Evolutionary conservation across 1,284 basidiomycete genomes (phyloP), one percentile per base, ranked within the genome.

Genomic region (Laetiporus sulphureus): DNA sequence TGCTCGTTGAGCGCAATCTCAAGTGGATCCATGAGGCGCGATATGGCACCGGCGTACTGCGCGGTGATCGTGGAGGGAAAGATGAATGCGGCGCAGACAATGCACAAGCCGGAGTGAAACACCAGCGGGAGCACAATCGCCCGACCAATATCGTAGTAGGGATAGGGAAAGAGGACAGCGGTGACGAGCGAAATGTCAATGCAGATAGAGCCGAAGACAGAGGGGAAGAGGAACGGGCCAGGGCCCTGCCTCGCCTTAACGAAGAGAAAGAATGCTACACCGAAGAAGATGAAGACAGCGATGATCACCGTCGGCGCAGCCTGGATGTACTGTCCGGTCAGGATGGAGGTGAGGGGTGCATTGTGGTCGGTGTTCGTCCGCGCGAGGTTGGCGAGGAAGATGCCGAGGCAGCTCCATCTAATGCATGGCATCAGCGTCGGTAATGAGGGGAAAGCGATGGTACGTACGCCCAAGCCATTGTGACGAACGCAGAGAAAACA

Each of bases 11-110:
- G 66, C 1, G 73, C 66, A 2, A 59, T 61, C 13, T 66, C 53
- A 10, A 87, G 61, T 1, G 82, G 79, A 3, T 59, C 55, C 12
- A 88, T 58, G 1, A 82, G 73, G 3, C 52, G 64, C 34, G 71
- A 65, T 2, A 88, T 63, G 4, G 72, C 65, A 19, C 61, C 65
- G 2, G 77, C 75, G 53, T 83, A 88, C 40, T 73, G 67, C 0
- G 80, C 65, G 4, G 84, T 83, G 38, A 84, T 69, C 0, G 81
- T 78, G 5, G 70, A 69, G 0, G 86, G 86, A 57, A 87, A 88
- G 37, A 90, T 63, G 36, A 75, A 29, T 5, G 77, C 57, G 5
- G 80, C 76, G 11, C 65, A 56, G 4, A 74, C 36, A 36, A 89
- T 62, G 10, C 76, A 63, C 23, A 89, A 52, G 0, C 68, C 80